Percentiles rank a stretch among this genome's conserved stretches.
These are phyloP conservation scores for Aspergillus oerlinghausenensis DNA, from an alignment of 2,329 filamentous ascomycete genomes.

Conservation along the genomic window DNA sequence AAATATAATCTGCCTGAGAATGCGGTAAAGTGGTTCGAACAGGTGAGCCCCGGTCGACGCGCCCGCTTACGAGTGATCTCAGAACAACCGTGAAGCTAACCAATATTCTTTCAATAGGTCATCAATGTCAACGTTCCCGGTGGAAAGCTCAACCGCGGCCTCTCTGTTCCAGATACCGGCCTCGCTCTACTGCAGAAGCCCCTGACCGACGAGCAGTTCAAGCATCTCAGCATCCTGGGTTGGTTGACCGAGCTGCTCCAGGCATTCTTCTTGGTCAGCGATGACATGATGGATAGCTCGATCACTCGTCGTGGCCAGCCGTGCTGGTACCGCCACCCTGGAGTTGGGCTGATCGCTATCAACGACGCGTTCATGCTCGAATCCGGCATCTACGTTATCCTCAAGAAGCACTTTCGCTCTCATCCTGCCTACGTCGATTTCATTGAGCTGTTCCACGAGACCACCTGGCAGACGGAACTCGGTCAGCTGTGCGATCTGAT, in stretches of 20 bases:
- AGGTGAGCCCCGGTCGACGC: conserved; percentile 48
- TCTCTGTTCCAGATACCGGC: conserved; percentile 91
- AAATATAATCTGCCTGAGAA: conserved; percentile 78
- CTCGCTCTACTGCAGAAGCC: conserved; percentile 70
- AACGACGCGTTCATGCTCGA: conserved; percentile 98
- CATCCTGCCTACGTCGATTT: conserved; percentile 88
- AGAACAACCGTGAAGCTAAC: conserved; percentile 6
- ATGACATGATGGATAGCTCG: conserved; percentile 97
- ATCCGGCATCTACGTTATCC: conserved; percentile 78
- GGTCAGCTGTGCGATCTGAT: conserved; percentile 92
- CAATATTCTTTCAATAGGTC: conserved; percentile 49
- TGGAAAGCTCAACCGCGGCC: conserved; percentile 97
- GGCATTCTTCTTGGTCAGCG: conserved; percentile 96
- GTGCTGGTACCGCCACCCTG: conserved; percentile 90
- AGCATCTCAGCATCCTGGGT: conserved; percentile 79
- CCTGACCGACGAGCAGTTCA: conserved; percentile 78
- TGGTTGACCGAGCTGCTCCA: conserved; percentile 98
- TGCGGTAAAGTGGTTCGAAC: conserved; percentile 81
- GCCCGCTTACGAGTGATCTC: neutral
- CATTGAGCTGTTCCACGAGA: conserved; percentile 93
- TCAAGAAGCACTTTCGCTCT: conserved; percentile 88
- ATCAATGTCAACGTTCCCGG: conserved; percentile 83
- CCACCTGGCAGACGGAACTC: conserved; percentile 88
- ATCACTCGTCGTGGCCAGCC: conserved; percentile 91
- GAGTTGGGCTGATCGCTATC: conserved; percentile 93